phyloP scores from a whole-genome alignment of 306 rosid genomes.

The Cucumis hystrix region DNA sequence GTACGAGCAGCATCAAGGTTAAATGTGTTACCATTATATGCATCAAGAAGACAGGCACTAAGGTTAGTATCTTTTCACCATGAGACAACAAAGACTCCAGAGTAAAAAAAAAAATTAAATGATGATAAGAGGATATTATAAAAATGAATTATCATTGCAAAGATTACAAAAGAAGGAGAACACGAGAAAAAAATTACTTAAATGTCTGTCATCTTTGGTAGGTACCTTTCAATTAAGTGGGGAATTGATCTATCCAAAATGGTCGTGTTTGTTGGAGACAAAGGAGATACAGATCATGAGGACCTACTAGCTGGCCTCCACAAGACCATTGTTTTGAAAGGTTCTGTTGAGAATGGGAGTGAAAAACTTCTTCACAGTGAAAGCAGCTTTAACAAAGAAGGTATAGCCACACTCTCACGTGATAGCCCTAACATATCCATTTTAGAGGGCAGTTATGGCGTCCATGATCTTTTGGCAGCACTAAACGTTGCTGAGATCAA shows the following conservation, averaged over 20 bases:
- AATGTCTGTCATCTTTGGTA: conserved; percentile 9
- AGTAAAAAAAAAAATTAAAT: neutral
- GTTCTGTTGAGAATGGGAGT: conserved; percentile 46
- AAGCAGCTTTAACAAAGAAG: conserved; percentile 43
- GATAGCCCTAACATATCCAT: conserved; percentile 44
- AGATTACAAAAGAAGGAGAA: neutral
- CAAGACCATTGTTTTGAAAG: conserved; percentile 44
- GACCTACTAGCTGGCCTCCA: conserved; percentile 57
- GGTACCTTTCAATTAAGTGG: conserved; percentile 75
- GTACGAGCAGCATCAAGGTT: conserved; percentile 47
- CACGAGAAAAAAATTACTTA: neutral
- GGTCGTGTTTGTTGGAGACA: conserved; percentile 50
- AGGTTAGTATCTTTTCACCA: conserved; percentile 29
- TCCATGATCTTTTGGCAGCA: conserved; percentile 33
- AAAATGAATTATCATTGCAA: neutral
- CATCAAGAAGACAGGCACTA: conserved; percentile 66
- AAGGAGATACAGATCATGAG: conserved; percentile 66
- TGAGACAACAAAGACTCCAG: neutral
- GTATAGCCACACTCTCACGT: conserved; percentile 19
- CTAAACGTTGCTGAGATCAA: conserved; percentile 34
- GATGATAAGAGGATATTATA: neutral
- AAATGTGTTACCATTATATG: conserved; percentile 54
- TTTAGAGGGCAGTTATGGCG: conserved; percentile 25
- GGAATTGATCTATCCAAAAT: conserved; percentile 64
- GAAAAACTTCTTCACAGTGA: conserved; percentile 43